phyloP scores from a whole-genome alignment of 2,329 filamentous ascomycete genomes.

The Fusarium buharicum region DNA sequence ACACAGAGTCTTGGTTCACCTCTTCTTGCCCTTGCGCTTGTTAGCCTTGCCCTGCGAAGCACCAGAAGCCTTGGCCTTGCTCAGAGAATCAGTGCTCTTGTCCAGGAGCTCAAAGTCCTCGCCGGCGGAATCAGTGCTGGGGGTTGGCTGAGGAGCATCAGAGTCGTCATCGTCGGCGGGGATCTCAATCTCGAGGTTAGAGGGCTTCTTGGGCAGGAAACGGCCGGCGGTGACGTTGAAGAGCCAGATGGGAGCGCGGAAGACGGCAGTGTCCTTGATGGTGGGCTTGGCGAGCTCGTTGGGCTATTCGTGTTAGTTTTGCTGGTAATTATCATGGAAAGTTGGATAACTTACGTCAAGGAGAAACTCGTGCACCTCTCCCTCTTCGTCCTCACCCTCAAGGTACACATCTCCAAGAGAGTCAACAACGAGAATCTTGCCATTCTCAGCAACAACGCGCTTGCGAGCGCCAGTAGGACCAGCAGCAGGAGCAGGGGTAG shows the following conservation, averaged over 20 bases:
- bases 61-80: conserved; percentile 62
- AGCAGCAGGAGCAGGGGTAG: conserved; percentile 59
- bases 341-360: conserved; percentile 76
- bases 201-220: conserved; percentile 55
- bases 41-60: conserved; percentile 59
- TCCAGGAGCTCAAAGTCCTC: conserved; percentile 73
- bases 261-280: conserved; percentile 82
- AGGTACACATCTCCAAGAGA: conserved; percentile 91
- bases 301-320: conserved; percentile 61
- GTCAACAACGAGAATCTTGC: conserved; percentile 93
- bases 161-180: conserved; percentile 58
- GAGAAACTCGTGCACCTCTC: conserved; percentile 82
- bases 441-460: conserved; percentile 91
- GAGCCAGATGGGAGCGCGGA: conserved; percentile 79
- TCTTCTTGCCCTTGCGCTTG: conserved; percentile 67
- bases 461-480: conserved; percentile 79
- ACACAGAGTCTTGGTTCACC: conserved; percentile 48
- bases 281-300: conserved; percentile 83
- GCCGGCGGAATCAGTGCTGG: conserved; percentile 66
- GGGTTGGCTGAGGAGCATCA: conserved; percentile 62
- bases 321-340: background rate
- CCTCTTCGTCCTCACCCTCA: conserved; percentile 91
- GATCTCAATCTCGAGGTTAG: conserved; percentile 52
- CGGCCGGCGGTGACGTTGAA: conserved; percentile 69
- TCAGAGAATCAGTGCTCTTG: conserved; percentile 67